These are phyloP conservation scores for Austropuccinia psidii DNA, from an alignment of 1,284 basidiomycete species.

Conservation along the genomic window DNA sequence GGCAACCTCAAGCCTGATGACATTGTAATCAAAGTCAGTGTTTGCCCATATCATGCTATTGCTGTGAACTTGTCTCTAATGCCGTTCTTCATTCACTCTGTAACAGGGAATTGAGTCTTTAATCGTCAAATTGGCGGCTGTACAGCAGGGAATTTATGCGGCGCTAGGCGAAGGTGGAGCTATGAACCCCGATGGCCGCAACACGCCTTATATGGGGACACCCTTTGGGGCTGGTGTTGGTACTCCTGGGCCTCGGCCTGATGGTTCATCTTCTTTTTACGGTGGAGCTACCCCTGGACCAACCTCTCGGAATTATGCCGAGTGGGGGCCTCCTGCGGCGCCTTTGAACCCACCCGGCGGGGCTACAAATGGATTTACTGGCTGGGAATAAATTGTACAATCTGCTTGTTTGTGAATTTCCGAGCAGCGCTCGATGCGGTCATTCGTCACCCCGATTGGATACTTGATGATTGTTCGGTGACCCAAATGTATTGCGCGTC, in stretches of 20 bases:
- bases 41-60: not conserved
- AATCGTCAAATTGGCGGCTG: constrained; percentile 35
- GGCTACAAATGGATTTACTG: constrained; percentile 4
- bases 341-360: constrained; percentile 15
- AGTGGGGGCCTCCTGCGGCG: constrained; percentile 34
- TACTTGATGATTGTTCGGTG: no score
- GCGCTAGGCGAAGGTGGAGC: constrained; percentile 32
- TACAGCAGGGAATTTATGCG: constrained; percentile 32
- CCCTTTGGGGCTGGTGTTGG: constrained; percentile 33
- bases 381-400: not conserved
- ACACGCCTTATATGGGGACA: constrained; percentile 36
- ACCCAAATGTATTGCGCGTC: no score
- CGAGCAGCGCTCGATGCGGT: no score
- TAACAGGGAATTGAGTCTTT: constrained; percentile 35
- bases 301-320: not conserved
- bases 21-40: constrained; percentile 68
- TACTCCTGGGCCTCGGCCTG: constrained; percentile 30
- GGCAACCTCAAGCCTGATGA: constrained; percentile 80
- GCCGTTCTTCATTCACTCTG: not conserved
- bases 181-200: constrained; percentile 34
- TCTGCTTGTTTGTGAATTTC: no score
- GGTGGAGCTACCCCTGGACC: constrained; percentile 31
- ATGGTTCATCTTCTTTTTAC: constrained; percentile 20
- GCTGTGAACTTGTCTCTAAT: not conserved
- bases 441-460: no score